phyloP scores from a whole-genome alignment of 2,329 filamentous ascomycete genomes.

The Phaeosphaeria sp. region DNA sequence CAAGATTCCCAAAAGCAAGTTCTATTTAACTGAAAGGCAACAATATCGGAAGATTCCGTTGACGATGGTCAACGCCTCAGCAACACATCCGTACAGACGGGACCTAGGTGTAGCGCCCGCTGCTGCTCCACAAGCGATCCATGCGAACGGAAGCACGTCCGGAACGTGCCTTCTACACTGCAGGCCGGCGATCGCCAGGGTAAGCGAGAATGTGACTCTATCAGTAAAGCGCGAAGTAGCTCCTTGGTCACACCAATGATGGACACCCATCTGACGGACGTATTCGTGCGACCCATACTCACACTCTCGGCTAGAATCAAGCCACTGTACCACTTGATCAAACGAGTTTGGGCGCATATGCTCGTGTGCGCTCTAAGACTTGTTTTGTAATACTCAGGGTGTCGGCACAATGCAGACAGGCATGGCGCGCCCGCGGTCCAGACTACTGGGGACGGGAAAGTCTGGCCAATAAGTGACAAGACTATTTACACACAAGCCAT shows the following conservation, averaged over 20 bases:
- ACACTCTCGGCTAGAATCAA: neutral
- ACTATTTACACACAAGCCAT: neutral
- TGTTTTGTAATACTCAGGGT: neutral
- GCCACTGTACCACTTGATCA: neutral
- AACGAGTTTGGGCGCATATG: neutral
- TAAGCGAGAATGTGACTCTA: conserved; percentile 1
- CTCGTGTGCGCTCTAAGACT: neutral
- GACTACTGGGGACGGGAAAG: neutral
- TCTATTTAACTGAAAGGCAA: neutral
- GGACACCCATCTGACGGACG: neutral
- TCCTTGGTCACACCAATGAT: neutral
- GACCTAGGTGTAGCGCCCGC: conserved; percentile 1
- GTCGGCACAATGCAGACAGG: neutral
- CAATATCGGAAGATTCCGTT: neutral
- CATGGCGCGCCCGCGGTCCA: neutral
- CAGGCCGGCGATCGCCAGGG: conserved; percentile 2
- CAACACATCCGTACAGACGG: neutral
- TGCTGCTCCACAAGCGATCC: neutral
- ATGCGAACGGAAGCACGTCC: neutral
- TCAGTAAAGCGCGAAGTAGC: neutral
- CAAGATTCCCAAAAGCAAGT: neutral
- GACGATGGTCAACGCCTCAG: neutral
- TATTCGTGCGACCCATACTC: neutral
- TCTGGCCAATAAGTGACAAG: neutral
- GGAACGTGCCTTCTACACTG: neutral